Conservation (phyloP, 805 yeast species). For the Saturnispora galanensis region DNA sequence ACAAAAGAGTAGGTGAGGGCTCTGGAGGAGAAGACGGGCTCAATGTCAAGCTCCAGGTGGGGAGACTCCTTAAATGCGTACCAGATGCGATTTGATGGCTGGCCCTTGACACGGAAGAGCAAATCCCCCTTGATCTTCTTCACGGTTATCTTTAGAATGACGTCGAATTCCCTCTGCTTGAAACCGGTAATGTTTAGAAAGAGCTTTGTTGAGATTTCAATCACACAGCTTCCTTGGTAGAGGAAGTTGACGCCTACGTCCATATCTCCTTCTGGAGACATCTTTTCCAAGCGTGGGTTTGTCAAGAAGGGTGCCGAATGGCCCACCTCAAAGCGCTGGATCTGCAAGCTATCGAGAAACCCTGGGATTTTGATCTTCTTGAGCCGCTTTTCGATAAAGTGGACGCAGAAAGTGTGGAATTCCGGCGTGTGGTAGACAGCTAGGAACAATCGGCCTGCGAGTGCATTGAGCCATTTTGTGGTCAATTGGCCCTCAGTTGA, state of each 20-base stretch:
- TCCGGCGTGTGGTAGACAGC: conserved; percentile 63
- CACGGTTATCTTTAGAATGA: conserved; percentile 61
- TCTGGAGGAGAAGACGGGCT: conserved; percentile 84
- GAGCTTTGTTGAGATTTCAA: conserved; percentile 74
- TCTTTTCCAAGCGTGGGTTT: conserved; percentile 54
- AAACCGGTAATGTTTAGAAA: conserved; percentile 62
- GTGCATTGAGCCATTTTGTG: conserved; percentile 85
- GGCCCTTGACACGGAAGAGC: conserved; percentile 64
- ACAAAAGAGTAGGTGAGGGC: conserved; percentile 69
- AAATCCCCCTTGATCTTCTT: conserved; percentile 66
- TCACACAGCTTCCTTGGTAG: conserved; percentile 67
- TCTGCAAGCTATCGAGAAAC: conserved; percentile 72
- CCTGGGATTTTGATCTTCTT: conserved; percentile 79
- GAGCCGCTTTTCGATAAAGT: conserved; percentile 59
- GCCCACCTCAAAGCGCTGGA: conserved; percentile 67
- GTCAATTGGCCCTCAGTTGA: conserved; percentile 77
- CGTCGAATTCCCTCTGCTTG: conserved; percentile 61
- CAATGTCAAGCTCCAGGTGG: conserved; percentile 59
- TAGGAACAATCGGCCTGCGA: conserved; percentile 74
- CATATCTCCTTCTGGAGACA: conserved; percentile 74
- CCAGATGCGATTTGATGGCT: conserved; percentile 90
- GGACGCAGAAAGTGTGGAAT: conserved; percentile 47
- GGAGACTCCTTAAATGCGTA: conserved; percentile 81
- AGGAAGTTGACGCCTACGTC: conserved; percentile 49
- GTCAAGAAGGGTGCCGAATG: conserved; percentile 72